Evolutionary conservation across 2,329 filamentous ascomycete genomes (phyloP).

Genomic region (Venturia carpophila): DNA sequence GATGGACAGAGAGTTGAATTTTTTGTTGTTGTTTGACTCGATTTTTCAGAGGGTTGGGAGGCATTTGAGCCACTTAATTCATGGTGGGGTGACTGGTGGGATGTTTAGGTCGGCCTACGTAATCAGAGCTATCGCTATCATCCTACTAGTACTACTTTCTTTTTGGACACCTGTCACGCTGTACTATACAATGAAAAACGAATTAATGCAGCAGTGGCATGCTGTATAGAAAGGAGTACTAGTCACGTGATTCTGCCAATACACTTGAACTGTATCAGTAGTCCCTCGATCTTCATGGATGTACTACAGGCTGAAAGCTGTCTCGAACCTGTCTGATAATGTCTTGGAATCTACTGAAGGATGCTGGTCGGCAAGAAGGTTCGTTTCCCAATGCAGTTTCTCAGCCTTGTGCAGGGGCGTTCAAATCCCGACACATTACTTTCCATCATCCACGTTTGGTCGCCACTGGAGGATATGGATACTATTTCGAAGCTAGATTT

Average conservation of each 20-base stretch:
- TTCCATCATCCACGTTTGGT: too few relatives aligned
- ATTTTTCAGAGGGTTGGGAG: background rate
- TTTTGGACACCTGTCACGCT: background rate
- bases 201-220: background rate
- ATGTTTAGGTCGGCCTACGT: background rate
- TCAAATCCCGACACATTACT: too few relatives aligned
- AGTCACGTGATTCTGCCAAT: background rate
- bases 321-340: background rate
- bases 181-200: background rate
- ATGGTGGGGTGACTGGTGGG: background rate
- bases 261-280: background rate
- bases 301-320: background rate
- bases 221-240: background rate
- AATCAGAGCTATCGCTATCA: background rate
- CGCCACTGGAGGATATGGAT: too few relatives aligned
- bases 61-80: background rate
- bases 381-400: background rate
- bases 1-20: background rate
- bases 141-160: background rate
- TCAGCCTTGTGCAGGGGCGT: background rate
- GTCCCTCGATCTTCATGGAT: background rate
- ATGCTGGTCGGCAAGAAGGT: background rate
- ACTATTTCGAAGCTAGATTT: too few relatives aligned
- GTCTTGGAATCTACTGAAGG: background rate
- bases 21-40: background rate